These are phyloP conservation scores for Chytriomyces confervae DNA, from an alignment of 192 early-diverging fungal species.

Conservation along the genomic window DNA sequence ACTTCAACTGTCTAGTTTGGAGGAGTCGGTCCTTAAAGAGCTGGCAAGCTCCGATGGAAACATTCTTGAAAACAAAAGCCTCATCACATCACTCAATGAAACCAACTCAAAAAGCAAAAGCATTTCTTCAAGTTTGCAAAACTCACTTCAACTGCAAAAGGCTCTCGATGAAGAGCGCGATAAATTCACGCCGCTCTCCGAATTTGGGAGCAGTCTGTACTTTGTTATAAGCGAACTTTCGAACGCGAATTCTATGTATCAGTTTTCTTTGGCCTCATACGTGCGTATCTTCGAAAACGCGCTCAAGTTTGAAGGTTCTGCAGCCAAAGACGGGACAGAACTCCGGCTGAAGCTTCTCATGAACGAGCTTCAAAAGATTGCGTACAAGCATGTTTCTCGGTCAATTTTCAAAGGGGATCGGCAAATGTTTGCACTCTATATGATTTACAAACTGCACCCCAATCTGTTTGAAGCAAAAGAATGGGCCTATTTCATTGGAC, in stretches of 20 bases:
- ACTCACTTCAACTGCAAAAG: constrained; percentile 57
- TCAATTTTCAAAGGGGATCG: constrained; percentile 62
- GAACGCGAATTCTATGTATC: constrained; percentile 64
- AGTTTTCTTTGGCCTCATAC: constrained; percentile 57
- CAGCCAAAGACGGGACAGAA: constrained; percentile 50
- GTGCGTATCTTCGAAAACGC: constrained; percentile 56
- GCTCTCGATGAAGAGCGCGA: constrained; percentile 61
- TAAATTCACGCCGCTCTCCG: constrained; percentile 56
- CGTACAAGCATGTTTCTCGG: constrained; percentile 50
- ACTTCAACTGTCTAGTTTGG: constrained; percentile 55
- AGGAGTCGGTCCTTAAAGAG: constrained; percentile 61
- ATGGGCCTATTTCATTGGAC: constrained; percentile 57
- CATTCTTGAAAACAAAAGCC: constrained; percentile 63
- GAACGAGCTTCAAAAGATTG: constrained; percentile 50
- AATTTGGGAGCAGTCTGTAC: constrained; percentile 54
- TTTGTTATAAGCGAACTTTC: constrained; percentile 59
- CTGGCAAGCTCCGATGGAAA: constrained; percentile 64
- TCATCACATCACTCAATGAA: constrained; percentile 60
- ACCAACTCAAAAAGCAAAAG: constrained; percentile 61
- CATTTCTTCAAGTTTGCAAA: constrained; percentile 52
- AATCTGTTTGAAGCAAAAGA: constrained; percentile 56
- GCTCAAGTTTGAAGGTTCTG: constrained; percentile 46
- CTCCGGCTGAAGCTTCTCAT: constrained; percentile 53
- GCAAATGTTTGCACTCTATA: constrained; percentile 59
- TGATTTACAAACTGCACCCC: constrained; percentile 47